Conservation (phyloP, 176 grass and related monocot species). For the Saccharum officinarum region DNA sequence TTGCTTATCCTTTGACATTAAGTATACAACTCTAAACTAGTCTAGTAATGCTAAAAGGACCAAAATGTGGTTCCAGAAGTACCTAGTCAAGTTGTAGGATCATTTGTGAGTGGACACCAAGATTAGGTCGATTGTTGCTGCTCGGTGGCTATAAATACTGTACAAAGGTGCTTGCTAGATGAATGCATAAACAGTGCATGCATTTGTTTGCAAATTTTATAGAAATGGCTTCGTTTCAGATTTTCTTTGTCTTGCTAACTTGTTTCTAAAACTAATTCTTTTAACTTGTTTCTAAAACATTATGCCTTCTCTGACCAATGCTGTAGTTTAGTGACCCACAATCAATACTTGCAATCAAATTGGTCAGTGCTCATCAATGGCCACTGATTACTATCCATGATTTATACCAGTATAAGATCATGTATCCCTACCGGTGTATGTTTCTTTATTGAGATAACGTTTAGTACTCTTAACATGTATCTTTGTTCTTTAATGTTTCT, state of each 20-base stretch:
- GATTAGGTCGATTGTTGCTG: background rate
- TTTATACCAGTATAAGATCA: conserved; percentile 8
- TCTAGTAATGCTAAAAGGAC: background rate
- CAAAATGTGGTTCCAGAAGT: background rate
- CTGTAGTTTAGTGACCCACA: background rate
- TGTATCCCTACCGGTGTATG: conserved; percentile 8
- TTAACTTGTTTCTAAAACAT: background rate
- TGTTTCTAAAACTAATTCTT: background rate
- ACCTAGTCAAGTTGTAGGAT: background rate
- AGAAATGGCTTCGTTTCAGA: background rate
- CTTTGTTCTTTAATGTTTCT: conserved; percentile 25
- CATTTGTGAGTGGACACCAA: background rate
- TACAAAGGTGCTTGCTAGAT: background rate
- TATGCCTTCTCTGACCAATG: conserved; percentile 7
- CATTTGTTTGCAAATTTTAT: background rate
- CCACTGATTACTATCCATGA: background rate
- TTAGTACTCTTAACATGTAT: conserved; percentile 12
- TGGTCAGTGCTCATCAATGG: background rate
- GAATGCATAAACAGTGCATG: background rate
- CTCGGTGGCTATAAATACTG: background rate
- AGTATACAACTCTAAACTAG: background rate
- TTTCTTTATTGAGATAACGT: conserved; percentile 15
- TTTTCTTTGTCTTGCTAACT: background rate
- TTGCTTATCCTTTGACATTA: background rate
- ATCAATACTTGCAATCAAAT: background rate